Evolutionary conservation across 2,329 filamentous ascomycete genomes (phyloP).

Genomic region (Penicillium rolfsii): DNA sequence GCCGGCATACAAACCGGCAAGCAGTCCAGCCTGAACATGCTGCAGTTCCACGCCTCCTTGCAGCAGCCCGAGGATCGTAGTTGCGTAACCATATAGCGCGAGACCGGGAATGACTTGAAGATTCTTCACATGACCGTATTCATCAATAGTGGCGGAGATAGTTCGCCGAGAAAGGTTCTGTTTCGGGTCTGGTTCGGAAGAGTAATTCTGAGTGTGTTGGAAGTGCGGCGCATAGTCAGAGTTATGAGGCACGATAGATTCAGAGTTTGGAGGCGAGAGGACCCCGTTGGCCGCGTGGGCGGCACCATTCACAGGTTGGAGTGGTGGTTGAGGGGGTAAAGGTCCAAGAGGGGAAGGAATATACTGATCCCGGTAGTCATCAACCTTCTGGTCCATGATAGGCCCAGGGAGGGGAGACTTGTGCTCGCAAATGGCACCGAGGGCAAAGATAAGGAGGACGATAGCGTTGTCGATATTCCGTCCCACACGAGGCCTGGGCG

Average conservation of each 20-base stretch:
- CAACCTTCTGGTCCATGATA: slow-evolving; percentile 47
- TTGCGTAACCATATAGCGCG: slow-evolving; percentile 84
- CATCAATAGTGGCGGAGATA: slow-evolving; percentile 12
- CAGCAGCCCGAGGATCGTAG: slow-evolving; percentile 82
- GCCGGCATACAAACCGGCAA: slow-evolving; percentile 86
- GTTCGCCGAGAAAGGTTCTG: slow-evolving; percentile 22
- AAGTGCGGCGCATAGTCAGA: slow-evolving; percentile 27
- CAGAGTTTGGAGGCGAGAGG: slow-evolving; percentile 35
- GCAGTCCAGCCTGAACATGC: slow-evolving; percentile 80
- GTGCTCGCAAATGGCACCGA: slow-evolving; percentile 77
- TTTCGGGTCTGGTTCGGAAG: slow-evolving; percentile 14
- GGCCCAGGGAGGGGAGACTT: slow-evolving; percentile 57
- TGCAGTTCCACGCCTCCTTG: slow-evolving; percentile 68
- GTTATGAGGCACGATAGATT: slow-evolving; percentile 27
- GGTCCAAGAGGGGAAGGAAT: slow-evolving; percentile 30
- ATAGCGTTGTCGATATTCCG: slow-evolving; percentile 78
- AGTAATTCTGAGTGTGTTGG: slow-evolving; percentile 23
- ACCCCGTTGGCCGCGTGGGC: slow-evolving; percentile 24
- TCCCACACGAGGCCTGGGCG: slow-evolving; percentile 38
- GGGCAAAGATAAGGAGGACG: slow-evolving; percentile 77
- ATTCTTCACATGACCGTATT: slow-evolving; percentile 56
- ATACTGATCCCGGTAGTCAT: slow-evolving; percentile 32
- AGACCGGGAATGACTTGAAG: slow-evolving; percentile 86
- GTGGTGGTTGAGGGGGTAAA: slow-evolving; percentile 6
- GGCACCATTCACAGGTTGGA: slow-evolving; percentile 2